Percentiles rank a stretch among this genome's conserved stretches.
These are phyloP conservation scores for Saururus chinensis DNA, from an alignment of 164 flowering plant genomes.

Conservation along the genomic window DNA sequence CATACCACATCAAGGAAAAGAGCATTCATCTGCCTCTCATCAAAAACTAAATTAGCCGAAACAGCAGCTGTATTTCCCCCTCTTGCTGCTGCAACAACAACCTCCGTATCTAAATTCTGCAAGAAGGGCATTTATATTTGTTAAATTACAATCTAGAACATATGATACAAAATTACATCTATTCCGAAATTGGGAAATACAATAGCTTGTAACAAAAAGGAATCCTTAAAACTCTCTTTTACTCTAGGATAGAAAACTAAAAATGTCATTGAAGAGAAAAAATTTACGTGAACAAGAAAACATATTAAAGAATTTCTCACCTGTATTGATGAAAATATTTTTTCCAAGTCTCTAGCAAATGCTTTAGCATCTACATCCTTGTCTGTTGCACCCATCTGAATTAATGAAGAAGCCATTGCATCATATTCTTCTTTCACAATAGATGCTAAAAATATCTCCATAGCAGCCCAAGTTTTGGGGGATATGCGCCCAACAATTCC, in stretches of 20 bases:
- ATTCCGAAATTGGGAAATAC: too few relatives aligned
- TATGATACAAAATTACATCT: too few relatives aligned
- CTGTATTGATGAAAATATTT: slow-evolving; percentile 81
- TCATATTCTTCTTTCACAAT: slow-evolving; percentile 75
- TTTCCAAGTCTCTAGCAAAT: slow-evolving; percentile 79
- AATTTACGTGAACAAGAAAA: too few relatives aligned
- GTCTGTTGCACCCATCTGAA: slow-evolving; percentile 88
- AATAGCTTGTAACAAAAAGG: too few relatives aligned
- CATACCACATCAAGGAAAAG: slow-evolving; percentile 93
- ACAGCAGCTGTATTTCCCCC: slow-evolving; percentile 53
- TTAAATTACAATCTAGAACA: background rate
- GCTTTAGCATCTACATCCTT: slow-evolving; percentile 58
- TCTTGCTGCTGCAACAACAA: slow-evolving; percentile 67
- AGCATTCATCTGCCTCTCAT: slow-evolving; percentile 95
- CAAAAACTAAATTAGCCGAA: slow-evolving; percentile 67
- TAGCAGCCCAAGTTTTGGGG: slow-evolving; percentile 90
- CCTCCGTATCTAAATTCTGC: slow-evolving; percentile 84
- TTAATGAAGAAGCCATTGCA: slow-evolving; percentile 82
- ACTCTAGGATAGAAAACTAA: too few relatives aligned
- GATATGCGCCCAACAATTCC: slow-evolving; percentile 98
- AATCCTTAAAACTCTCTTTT: too few relatives aligned
- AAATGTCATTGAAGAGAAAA: too few relatives aligned
- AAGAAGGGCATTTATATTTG: background rate
- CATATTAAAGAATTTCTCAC: slow-evolving; percentile 13
- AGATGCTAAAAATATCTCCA: slow-evolving; percentile 77